These are phyloP conservation scores for Silene latifolia DNA, from an alignment of 148 eudicot species.

Conservation along the genomic window DNA sequence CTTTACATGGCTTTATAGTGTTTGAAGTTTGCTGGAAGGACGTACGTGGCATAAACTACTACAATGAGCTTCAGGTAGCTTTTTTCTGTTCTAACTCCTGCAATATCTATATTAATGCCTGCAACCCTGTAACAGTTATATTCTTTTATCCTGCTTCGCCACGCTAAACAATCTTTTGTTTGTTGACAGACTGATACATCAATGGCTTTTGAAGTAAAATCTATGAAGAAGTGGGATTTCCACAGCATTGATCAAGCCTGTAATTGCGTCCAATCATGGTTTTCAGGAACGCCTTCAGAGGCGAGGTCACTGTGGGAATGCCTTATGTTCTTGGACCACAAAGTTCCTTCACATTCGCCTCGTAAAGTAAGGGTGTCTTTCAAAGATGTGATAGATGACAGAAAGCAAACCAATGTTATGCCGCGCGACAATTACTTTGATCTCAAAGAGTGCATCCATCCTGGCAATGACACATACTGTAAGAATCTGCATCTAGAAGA, in stretches of 20 bases:
- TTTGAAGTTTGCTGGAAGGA: constrained; percentile 83
- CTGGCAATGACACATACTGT: constrained; percentile 20
- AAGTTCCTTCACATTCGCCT: constrained; percentile 33
- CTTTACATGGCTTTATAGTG: constrained; percentile 85
- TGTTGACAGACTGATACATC: constrained; percentile 70
- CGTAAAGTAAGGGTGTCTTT: constrained; percentile 23
- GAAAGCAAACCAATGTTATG: constrained; percentile 7
- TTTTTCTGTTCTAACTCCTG: neutral
- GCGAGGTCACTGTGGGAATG: constrained; percentile 25
- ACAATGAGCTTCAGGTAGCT: constrained; percentile 86
- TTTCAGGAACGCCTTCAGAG: constrained; percentile 61
- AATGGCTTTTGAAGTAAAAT: constrained; percentile 73
- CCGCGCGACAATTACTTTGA: constrained; percentile 45
- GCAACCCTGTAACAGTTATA: neutral
- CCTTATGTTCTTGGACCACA: constrained; percentile 27
- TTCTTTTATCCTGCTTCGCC: neutral
- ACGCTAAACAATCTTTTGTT: neutral
- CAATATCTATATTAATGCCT: neutral
- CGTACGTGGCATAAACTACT: constrained; percentile 88
- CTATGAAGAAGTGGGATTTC: constrained; percentile 93
- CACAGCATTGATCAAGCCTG: constrained; percentile 77
- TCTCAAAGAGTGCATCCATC: constrained; percentile 44
- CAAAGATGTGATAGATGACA: constrained; percentile 16
- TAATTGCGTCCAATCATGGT: constrained; percentile 63
- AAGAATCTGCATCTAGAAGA: constrained; percentile 22